Conservation (phyloP, 2,329 filamentous ascomycete genomes). For the Ascochyta clinopodiicola region DNA sequence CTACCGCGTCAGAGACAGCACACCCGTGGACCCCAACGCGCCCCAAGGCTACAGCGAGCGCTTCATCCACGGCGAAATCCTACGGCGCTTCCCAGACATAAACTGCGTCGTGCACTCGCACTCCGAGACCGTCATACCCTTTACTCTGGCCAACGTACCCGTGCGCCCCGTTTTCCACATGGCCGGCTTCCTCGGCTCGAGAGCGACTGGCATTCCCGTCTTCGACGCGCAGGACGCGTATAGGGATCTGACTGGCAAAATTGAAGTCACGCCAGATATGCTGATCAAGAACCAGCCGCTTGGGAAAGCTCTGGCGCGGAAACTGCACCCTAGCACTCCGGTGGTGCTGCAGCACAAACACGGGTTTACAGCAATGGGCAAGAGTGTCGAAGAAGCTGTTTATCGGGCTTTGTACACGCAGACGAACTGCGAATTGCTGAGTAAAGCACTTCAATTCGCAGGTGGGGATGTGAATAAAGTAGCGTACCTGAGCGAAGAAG, state of each 20-base stretch:
- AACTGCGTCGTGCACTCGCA: constrained; percentile 53
- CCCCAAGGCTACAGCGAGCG: constrained; percentile 51
- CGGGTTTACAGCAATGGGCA: constrained; percentile 51
- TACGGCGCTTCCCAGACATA: constrained; percentile 47
- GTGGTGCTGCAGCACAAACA: constrained; percentile 52
- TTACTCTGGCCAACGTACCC: constrained; percentile 42
- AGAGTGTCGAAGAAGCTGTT: constrained; percentile 50
- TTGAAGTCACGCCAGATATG: constrained; percentile 27
- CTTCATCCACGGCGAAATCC: constrained; percentile 53
- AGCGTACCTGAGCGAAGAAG: constrained; percentile 45
- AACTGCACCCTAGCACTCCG: constrained; percentile 20
- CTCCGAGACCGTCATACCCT: constrained; percentile 50
- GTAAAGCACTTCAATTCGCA: constrained; percentile 40
- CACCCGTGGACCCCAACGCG: constrained; percentile 50
- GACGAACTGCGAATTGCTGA: constrained; percentile 43
- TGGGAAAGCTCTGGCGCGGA: constrained; percentile 31
- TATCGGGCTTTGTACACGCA: constrained; percentile 52
- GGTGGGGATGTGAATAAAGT: constrained; percentile 36
- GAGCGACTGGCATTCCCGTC: constrained; percentile 6
- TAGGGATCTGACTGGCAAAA: constrained; percentile 33
- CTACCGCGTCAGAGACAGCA: constrained; percentile 53
- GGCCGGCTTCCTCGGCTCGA: constrained; percentile 48
- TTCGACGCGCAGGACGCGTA: constrained; percentile 27
- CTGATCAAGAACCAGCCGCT: constrained; percentile 33
- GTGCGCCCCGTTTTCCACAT: constrained; percentile 48